phyloP scores from a whole-genome alignment of 495 filamentous ascomycete species.

The Penicillium salamii region DNA sequence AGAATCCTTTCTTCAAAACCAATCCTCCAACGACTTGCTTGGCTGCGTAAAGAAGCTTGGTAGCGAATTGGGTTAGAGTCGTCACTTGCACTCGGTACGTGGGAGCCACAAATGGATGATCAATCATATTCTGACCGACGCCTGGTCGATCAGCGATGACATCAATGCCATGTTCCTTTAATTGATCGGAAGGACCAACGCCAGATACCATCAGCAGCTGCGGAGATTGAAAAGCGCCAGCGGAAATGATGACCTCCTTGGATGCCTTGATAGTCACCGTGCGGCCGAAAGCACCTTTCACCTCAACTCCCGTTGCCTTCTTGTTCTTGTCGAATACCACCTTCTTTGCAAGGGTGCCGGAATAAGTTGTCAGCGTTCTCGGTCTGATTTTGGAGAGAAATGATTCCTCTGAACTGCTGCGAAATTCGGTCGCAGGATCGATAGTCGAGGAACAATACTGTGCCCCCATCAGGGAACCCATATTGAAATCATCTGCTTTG shows the following conservation, averaged over 20 bases:
- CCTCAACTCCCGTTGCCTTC: conserved; percentile 5
- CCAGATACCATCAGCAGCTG: conserved; percentile 51
- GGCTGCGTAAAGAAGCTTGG: conserved; percentile 9
- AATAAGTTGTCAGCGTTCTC: not conserved
- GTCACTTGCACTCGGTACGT: conserved; percentile 20
- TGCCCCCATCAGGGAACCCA: conserved; percentile 37
- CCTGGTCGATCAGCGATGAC: conserved; percentile 39
- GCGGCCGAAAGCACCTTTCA: conserved; percentile 21
- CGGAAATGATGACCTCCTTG: conserved; percentile 48
- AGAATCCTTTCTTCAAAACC: conserved; percentile 20
- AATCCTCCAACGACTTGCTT: conserved; percentile 9
- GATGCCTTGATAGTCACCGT: conserved; percentile 30
- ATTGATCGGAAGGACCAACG: conserved; percentile 33
- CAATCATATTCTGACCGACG: conserved; percentile 48
- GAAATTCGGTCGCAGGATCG: conserved; percentile 24
- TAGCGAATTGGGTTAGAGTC: conserved; percentile 19
- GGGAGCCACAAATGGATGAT: conserved; percentile 34
- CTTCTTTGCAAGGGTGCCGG: conserved; percentile 1
- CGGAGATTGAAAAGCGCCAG: conserved; percentile 18
- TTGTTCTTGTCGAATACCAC: conserved; percentile 2
- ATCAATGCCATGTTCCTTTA: conserved; percentile 34
- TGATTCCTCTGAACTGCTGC: conserved; percentile 37
- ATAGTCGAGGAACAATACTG: conserved; percentile 43
- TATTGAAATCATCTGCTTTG: conserved; percentile 35
- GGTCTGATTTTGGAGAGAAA: conserved; percentile 25